Base-by-base conservation (phyloP, 2,329 filamentous ascomycete species). In the Amylocarpus encephaloides region DNA sequence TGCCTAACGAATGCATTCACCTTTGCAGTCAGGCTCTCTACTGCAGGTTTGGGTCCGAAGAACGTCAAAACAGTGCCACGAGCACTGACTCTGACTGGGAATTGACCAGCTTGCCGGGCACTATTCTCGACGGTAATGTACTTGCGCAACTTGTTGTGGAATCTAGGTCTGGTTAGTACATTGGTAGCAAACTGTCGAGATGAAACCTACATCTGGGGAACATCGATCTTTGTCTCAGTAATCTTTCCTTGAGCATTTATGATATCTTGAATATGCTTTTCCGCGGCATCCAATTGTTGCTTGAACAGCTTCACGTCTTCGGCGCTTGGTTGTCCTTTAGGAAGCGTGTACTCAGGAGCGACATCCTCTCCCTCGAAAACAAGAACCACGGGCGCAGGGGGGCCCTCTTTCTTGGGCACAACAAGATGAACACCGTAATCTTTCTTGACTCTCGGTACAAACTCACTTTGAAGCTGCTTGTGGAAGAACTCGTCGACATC, bases 401-500 rank as follows among this genome's bases (percentile, higher is more conserved):
- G 73, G 10, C 76, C 73, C 13, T 76, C 66, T 0, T 72, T 66
- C 16, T 86, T 80, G 0, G 87, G 86, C 32, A 91, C 76, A 16
- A 91, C 79, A 26, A 91, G 64, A 56, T 86, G 82, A 11, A 92
- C 87, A 55, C 87, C 86, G 57, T 79, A 83, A 30, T 85, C 76
- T 51, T 82, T 73, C 61, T 84, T 80, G 44, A 92, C 74, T 48
- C 75, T 76, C 3, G 78, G 76, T 30, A 76, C 78, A 39, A 87
- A 75, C 34, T 84, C 78, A 51, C 78, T 80, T 50, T 78, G 78
- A 43, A 92, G 72, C 64, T 88, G 84, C 49, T 81, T 75, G 65
- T 92, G 83, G 72, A 86, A 92, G 71, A 93, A 91, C 1, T 86
- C 79, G 59, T 93, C 86, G 22, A 93, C 78, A 13, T 79, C 68